Evolutionary conservation across 2,329 filamentous ascomycete species (phyloP), one percentile per base, ranked within the genome.

Genomic region (Pseudocercospora fuligena): DNA sequence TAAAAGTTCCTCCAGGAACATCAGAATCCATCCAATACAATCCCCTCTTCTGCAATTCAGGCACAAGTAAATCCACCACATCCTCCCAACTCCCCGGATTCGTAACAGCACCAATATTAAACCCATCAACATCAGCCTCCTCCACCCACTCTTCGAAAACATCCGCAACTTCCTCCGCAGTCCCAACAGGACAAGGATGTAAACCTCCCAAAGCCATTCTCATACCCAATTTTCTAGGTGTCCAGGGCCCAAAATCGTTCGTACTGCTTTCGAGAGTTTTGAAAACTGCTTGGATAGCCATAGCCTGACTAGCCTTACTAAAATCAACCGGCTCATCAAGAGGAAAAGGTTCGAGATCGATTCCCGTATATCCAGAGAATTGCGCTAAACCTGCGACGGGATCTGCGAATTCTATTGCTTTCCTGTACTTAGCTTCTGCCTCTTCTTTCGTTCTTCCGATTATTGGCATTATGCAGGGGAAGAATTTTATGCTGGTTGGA

Each of bases 281-380:
- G 51, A 63, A 58, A 19, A 63, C 49, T 9, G 61, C 49, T 40
- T 63, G 61, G 29, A 63, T 58, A 5, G 61, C 61, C 33, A 56
- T 59, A 11, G 29, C 53, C 7, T 54, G 47, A 31, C 33, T 19
- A 71, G 89, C 83, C 36, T 89, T 86, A 27, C 89, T 87, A 0
- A 63, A 25, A 21, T 47, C 49, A 6, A 63, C 46, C 0, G 49
- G 47, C 27, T 63, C 61, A 21, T 63, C 53, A 1, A 59, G 23
- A 8, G 61, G 61, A n/a, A 40, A 63, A 7, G 31, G 49, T 8
- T 47, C 29, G 14, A 90, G 76, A 73, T 90, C 86, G 60, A 89
- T 88, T 0, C 87, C 90, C 0, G 89, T 91, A 89, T 89, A 92
- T 0, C 90, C 89, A 29, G 89, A 88, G 72, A 92, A 92, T n/a